Evolutionary conservation across 495 filamentous ascomycete species (phyloP).

Genomic region (Pyronema domesticum): DNA sequence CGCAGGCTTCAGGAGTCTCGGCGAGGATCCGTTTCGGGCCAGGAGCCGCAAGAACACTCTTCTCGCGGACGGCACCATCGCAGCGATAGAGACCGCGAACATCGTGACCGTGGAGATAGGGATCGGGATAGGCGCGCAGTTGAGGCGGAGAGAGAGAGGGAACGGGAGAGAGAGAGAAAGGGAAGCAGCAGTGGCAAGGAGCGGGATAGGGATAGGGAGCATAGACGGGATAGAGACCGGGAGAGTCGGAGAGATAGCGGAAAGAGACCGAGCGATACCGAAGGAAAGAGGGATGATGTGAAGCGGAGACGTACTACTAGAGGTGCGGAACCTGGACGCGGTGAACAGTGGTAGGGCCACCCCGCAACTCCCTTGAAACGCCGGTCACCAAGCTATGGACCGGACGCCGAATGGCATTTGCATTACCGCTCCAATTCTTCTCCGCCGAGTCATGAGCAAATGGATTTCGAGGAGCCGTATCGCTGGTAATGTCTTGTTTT

Average conservation of each 20-base stretch:
- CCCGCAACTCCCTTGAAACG: too few species aligned
- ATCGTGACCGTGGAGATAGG: background rate
- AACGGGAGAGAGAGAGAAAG: conserved; percentile 12
- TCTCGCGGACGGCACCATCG: background rate
- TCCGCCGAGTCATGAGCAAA: too few species aligned
- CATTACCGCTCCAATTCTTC: too few species aligned
- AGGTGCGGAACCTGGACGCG: background rate
- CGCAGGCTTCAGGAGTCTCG: conserved; percentile 16
- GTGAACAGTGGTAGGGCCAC: too few species aligned
- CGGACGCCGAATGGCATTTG: too few species aligned
- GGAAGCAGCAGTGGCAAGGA: conserved; percentile 9
- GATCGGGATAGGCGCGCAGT: background rate
- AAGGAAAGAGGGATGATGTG: background rate
- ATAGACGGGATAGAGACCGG: background rate
- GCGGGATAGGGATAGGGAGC: conserved; percentile 14
- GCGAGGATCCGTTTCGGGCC: conserved; percentile 18
- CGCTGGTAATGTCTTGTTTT: too few species aligned
- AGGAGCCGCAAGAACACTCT: background rate
- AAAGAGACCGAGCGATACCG: background rate
- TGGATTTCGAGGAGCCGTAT: too few species aligned
- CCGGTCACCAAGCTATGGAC: too few species aligned
- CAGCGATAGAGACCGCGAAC: background rate
- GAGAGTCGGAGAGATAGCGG: conserved; percentile 1
- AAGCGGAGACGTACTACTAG: background rate
- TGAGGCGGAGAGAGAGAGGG: conserved; percentile 9